Base-by-base conservation (phyloP, 108 stramenopile genomes). In the Mediolabrus comicus region DNA sequence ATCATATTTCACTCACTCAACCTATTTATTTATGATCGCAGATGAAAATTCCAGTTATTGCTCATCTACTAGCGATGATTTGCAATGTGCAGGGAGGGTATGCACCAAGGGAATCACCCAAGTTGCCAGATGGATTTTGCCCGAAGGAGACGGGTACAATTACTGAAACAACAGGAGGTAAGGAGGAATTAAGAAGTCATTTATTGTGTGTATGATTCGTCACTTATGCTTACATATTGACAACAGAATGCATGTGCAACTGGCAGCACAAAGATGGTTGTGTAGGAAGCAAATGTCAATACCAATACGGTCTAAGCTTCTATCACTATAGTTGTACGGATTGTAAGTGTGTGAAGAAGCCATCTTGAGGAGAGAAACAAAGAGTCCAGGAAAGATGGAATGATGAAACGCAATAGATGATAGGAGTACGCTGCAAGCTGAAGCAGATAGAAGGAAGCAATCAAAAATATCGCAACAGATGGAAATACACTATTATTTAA, bases 161-260 rank as follows among this genome's bases (percentile, higher is more conserved):
- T 24, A 92, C 91, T 29, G 88, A 77, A 30, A 92, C 91, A 8
- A 92, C 91, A 16, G 91, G 91, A 69, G 88, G 88, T 86, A 61
- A 59, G 88, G 1, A 8, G 58, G 29, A 2, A 25, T 13, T 56
- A 32, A 34, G 26, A 43, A 39, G 46, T 17, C 14, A 17, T 32
- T 64, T 57, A n/a, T 17, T 26, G 17, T 34, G 30, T 33, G 19
- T 64, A 29, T 39, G 30, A 36, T 43, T 36, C 39, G 9, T 33
- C 16, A 22, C 35, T 65, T 11, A 25, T 31, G 22, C 27, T 28
- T 46, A 46, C 56, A 17, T 31, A 10, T 29, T 69, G n/a, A 46
- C 17, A 34, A 17, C 26, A 84, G 92, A 92, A 69, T 92, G 92
- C 87, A 92, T 92, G 87, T 93, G 92, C 74, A 77, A 89, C 65